Evolutionary conservation across 257 asterid genomes (phyloP).

Genomic region (Plantago ovata): DNA sequence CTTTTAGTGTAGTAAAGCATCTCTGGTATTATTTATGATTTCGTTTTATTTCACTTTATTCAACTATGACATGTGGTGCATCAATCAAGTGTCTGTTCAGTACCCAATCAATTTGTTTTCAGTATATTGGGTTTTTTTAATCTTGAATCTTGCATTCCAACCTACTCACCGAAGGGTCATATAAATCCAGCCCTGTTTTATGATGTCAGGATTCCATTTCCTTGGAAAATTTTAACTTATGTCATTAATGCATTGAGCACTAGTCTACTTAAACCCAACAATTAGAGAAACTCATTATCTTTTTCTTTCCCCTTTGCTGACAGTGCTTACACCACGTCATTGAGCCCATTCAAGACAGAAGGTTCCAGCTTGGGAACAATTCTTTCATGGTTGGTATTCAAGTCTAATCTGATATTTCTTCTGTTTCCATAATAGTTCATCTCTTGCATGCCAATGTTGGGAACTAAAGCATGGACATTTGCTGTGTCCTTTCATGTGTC

Average conservation of each 20-base stretch:
- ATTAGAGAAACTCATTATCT: slow-evolving; percentile 13
- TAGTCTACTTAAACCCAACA: slow-evolving; percentile 6
- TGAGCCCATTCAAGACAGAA: slow-evolving; percentile 34
- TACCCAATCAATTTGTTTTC: too few relatives aligned
- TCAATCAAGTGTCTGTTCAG: too few relatives aligned
- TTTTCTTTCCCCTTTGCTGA: slow-evolving; percentile 23
- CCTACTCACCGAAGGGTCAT: too few relatives aligned
- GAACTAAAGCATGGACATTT: background rate
- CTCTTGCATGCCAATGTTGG: slow-evolving; percentile 6
- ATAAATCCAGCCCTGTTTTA: too few relatives aligned
- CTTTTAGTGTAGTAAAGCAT: too few relatives aligned
- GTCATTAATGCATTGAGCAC: slow-evolving; percentile 12
- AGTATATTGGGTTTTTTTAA: too few relatives aligned
- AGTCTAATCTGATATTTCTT: slow-evolving; percentile 11
- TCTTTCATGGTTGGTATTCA: slow-evolving; percentile 30
- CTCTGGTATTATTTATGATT: too few relatives aligned
- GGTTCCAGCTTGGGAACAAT: slow-evolving; percentile 33
- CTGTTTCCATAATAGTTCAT: slow-evolving; percentile 3
- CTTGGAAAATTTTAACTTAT: background rate
- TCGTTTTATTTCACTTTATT: too few relatives aligned
- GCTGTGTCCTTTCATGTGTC: background rate
- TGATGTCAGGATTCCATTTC: background rate
- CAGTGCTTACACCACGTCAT: slow-evolving; percentile 53
- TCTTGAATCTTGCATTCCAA: too few relatives aligned
- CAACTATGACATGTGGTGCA: too few relatives aligned